Evolutionary conservation across 305 asterid genomes (phyloP).

Genomic region (Fraxinus latifolia): DNA sequence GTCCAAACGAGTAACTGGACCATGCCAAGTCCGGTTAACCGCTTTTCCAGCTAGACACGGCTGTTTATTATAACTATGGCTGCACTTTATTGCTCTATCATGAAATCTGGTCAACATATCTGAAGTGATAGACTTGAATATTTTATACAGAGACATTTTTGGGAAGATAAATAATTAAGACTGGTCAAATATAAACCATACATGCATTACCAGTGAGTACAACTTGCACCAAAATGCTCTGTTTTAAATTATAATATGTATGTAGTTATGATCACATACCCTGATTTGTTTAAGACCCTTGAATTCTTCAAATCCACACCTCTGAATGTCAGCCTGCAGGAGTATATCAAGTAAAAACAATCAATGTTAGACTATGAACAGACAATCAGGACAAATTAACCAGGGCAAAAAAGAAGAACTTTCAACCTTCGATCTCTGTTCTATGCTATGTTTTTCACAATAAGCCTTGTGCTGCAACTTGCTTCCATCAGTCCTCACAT

Average conservation of each 20-base stretch:
- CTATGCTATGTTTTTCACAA: conserved; percentile 88
- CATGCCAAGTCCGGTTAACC: background rate
- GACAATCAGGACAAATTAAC: conserved; percentile 3
- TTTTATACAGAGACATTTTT: background rate
- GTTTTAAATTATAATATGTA: background rate
- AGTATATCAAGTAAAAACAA: conserved; percentile 13
- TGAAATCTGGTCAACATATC: background rate
- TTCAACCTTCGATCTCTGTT: conserved; percentile 84
- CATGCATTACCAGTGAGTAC: background rate
- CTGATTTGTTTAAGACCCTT: conserved; percentile 88
- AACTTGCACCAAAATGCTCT: conserved; percentile 3
- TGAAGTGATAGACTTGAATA: background rate
- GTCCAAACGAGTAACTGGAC: background rate
- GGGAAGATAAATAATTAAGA: background rate
- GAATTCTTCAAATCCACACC: conserved; percentile 73
- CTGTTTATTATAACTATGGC: background rate
- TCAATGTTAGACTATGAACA: conserved; percentile 9
- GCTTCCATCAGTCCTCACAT: conserved; percentile 65
- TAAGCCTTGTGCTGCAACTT: conserved; percentile 92
- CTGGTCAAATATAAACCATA: background rate
- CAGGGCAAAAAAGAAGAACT: background rate
- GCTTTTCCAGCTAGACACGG: background rate
- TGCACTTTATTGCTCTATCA: background rate
- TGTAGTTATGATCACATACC: conserved; percentile 48
- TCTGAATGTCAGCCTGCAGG: conserved; percentile 71